These are phyloP conservation scores for Gamarada debralockiae DNA, from an alignment of 495 filamentous ascomycete species.

Conservation along the genomic window DNA sequence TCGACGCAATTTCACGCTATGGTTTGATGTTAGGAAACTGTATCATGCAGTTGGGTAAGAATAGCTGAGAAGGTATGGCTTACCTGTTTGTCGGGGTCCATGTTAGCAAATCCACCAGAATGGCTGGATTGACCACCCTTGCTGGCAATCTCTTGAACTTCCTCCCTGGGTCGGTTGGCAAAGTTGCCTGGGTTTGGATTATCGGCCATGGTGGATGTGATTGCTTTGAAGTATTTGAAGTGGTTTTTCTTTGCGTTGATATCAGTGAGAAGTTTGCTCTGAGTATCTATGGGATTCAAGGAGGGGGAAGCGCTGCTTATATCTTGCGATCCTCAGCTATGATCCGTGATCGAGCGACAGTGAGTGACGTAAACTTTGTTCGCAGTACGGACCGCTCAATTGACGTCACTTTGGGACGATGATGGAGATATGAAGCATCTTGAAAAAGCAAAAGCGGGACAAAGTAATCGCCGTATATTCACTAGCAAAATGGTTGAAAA, in stretches of 20 bases:
- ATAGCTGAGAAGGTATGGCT: background rate
- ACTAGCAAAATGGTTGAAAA: too few species aligned
- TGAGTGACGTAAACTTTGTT: background rate
- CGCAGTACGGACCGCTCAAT: background rate
- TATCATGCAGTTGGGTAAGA: background rate
- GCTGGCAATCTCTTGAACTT: conserved; percentile 47
- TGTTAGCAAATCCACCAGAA: conserved; percentile 30
- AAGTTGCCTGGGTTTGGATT: conserved; percentile 61
- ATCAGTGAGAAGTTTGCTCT: background rate
- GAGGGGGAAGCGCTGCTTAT: background rate
- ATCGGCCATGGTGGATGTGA: background rate
- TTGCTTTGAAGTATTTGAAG: background rate
- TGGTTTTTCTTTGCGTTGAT: background rate
- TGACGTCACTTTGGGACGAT: background rate
- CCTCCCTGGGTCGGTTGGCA: conserved; percentile 56
- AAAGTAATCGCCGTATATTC: background rate
- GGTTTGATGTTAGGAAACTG: background rate
- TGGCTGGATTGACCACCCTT: conserved; percentile 47
- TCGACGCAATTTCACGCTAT: conserved; percentile 39
- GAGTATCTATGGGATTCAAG: background rate
- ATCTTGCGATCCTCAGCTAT: background rate
- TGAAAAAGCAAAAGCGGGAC: background rate
- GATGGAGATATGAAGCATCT: background rate
- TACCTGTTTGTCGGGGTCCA: background rate
- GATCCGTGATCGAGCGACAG: background rate